Conservation (phyloP, 352 stramenopile genomes). For the Phytophthora meadii region DNA sequence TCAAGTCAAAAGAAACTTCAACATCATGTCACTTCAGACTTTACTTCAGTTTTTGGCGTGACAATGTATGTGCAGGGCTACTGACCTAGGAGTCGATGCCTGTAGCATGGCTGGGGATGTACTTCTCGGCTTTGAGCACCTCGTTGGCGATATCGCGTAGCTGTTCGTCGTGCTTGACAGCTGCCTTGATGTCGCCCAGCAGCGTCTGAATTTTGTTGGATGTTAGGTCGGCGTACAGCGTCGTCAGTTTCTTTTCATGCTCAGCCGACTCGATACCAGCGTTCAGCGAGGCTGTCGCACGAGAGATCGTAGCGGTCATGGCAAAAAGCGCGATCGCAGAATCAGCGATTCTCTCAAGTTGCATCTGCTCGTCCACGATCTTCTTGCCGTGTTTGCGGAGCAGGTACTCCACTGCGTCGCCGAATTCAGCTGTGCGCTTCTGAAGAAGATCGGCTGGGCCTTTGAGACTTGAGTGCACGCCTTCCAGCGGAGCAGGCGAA, state of each 20-base stretch:
- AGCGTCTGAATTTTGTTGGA: conserved; percentile 73
- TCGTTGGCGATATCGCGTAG: conserved; percentile 82
- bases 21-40: conserved; percentile 22
- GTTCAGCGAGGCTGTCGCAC: conserved; percentile 68
- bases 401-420: conserved; percentile 76
- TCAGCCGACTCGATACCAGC: conserved; percentile 59
- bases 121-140: conserved; percentile 76
- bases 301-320: conserved; percentile 90
- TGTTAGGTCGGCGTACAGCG: conserved; percentile 82
- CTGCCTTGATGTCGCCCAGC: conserved; percentile 66
- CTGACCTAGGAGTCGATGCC: conserved; percentile 63
- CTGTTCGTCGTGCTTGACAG: conserved; percentile 67
- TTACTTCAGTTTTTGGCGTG: conserved; percentile 27
- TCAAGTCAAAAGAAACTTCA: conserved; percentile 27
- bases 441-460: conserved; percentile 61
- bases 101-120: conserved; percentile 81
- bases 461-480: conserved; percentile 76
- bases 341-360: conserved; percentile 87
- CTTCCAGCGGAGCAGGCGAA: conserved; percentile 67
- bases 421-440: conserved; percentile 78
- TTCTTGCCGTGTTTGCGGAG: conserved; percentile 90
- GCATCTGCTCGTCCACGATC: conserved; percentile 88
- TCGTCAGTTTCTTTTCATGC: conserved; percentile 82
- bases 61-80: not conserved
- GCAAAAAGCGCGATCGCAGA: conserved; percentile 84